These are phyloP conservation scores for Isoetes taiwanensis DNA, from an alignment of 75 land plant genomes.

Conservation along the genomic window DNA sequence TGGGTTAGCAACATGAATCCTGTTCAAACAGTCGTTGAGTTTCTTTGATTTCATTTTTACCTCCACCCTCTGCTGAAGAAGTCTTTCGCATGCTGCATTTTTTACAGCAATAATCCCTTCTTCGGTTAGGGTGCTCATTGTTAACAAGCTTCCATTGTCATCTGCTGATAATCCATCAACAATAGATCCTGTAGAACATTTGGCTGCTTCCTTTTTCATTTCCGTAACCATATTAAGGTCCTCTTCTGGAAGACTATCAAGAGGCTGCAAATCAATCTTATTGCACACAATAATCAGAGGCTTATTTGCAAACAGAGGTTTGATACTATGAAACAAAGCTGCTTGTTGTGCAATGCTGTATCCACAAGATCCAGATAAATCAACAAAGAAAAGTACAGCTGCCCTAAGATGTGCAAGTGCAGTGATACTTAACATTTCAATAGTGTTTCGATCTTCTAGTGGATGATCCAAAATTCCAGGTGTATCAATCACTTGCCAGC, in stretches of 20 bases:
- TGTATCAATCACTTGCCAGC: constrained; percentile 91
- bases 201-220: constrained; percentile 76
- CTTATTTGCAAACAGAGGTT: constrained; percentile 77
- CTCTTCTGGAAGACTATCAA: constrained; percentile 60
- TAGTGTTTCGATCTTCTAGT: constrained; percentile 83
- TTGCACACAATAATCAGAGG: constrained; percentile 81
- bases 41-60: constrained; percentile 88
- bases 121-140: constrained; percentile 88
- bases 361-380: constrained; percentile 85
- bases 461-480: constrained; percentile 91
- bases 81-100: constrained; percentile 89
- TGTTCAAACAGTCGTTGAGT: constrained; percentile 58
- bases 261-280: constrained; percentile 76
- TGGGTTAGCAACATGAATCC: constrained; percentile 89
- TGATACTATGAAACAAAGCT: constrained; percentile 79
- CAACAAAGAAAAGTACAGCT: constrained; percentile 75
- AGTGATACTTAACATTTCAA: constrained; percentile 96
- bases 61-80: constrained; percentile 79
- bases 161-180: constrained; percentile 23
- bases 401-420: constrained; percentile 77
- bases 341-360: constrained; percentile 74
- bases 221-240: constrained; percentile 55
- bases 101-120: constrained; percentile 79
- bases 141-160: constrained; percentile 41
- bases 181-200: constrained; percentile 34